These are phyloP conservation scores for Conringia planisiliqua DNA, from an alignment of 345 rosid genomes.

Conservation along the genomic window DNA sequence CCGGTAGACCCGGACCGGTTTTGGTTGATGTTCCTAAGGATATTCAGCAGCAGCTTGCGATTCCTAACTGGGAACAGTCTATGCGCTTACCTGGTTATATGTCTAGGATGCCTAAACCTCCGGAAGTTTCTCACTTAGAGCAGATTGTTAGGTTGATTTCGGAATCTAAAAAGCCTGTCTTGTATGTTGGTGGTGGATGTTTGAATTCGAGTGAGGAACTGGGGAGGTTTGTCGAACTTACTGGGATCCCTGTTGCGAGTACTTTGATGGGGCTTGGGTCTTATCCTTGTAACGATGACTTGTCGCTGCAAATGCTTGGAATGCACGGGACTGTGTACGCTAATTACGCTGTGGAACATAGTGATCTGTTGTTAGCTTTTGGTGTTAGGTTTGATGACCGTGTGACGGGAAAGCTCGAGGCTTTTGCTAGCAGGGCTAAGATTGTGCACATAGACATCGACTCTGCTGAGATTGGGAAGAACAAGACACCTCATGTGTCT, in stretches of 20 bases:
- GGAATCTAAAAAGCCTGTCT: constrained; percentile 78
- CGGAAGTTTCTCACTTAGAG: constrained; percentile 50
- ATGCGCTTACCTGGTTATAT: constrained; percentile 66
- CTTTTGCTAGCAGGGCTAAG: constrained; percentile 92
- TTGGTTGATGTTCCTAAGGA: constrained; percentile 92
- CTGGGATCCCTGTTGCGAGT: constrained; percentile 93
- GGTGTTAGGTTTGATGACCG: constrained; percentile 98
- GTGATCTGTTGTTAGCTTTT: constrained; percentile 86
- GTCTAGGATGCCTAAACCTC: constrained; percentile 76
- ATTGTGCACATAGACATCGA: constrained; percentile 96
- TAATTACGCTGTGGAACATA: constrained; percentile 82
- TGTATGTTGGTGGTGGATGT: constrained; percentile 99
- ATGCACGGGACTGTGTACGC: constrained; percentile 98
- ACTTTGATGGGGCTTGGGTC: constrained; percentile 97
- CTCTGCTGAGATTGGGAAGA: constrained; percentile 95
- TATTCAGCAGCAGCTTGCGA: constrained; percentile 82
- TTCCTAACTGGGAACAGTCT: constrained; percentile 68
- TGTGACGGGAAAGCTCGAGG: constrained; percentile 93
- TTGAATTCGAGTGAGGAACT: constrained; percentile 85
- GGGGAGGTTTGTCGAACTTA: constrained; percentile 74
- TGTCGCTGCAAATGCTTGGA: constrained; percentile 90
- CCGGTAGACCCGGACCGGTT: constrained; percentile 93
- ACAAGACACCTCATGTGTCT: constrained; percentile 92
- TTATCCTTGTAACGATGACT: constrained; percentile 53
- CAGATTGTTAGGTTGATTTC: constrained; percentile 79